Base-by-base conservation (phyloP, 2,329 filamentous ascomycete species). In the Gaeumannomyces sp. region DNA sequence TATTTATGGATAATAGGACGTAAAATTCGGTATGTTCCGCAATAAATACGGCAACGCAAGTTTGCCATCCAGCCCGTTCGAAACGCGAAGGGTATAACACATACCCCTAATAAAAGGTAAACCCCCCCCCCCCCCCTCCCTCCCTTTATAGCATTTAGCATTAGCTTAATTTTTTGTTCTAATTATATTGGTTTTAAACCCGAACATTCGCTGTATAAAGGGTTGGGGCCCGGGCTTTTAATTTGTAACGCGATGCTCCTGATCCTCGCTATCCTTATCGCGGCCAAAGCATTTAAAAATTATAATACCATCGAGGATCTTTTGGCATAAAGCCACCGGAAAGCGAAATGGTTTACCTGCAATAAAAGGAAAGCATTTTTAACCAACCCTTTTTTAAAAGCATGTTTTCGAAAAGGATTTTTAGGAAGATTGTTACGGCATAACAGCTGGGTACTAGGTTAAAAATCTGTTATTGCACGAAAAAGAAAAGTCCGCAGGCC, bases 371-470 rank as follows among this genome's bases (percentile, higher is more conserved):
- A n/a, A n/a, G n/a, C n/a, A n/a, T n/a, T n/a, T n/a, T n/a, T n/a
- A 22, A 50, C 10, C 45, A 50, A 22, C 45, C 45, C 45, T 50
- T 50, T 22, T 50, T 50, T 50, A 50, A 50, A 50, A 72, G 70
- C 16, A 63, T 70, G 27, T 68, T 70, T 16, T 69, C 72, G 2
- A n/a, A n/a, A n/a, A 70, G 68, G 29, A 76, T 75, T 11, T 22
- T 28, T 60, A 8, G 58, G 58, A 50, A 50, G 10, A 56, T 16
- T 22, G 50, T 22, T 5, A 56, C 50, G 50, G 50, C 50, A 6
- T 8, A 8, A 8, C 31, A 31, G 31, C 31, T 31, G 8, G 31
- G 31, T 31, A 31, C 31, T 31, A 31, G 31, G 31, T 31, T 31
- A 8, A 31, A 31, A 8, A 31, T 31, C 31, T 31, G 31, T 31